Evolutionary conservation across 192 early-diverging fungal genomes (phyloP), one percentile per base, ranked within the genome.

Genomic region (Rhizophlyctis rosea): DNA sequence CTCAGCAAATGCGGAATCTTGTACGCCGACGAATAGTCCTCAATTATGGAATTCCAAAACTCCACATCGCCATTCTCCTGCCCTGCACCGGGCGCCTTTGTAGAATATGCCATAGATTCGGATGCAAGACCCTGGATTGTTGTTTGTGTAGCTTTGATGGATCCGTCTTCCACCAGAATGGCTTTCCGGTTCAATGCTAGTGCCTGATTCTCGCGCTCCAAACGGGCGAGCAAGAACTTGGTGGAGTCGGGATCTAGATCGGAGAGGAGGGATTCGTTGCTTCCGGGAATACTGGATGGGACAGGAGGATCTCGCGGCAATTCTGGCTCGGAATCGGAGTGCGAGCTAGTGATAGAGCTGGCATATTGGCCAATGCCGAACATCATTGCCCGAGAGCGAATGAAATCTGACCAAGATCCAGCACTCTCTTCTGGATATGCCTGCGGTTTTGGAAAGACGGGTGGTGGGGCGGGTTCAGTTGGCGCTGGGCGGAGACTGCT

Each of bases 1-100:
- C 82, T 82, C n/a, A 80, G 54, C 28, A 80, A 49, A 34, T 71
- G 61, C 48, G 66, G 69, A 36, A 71, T 62, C 53, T 78, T 68
- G 16, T 24, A 18, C 4, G 29, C 52, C 16, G 64, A 34, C 18
- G n/a, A 33, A 7, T 56, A 39, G 31, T 59, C 68, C 31, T 66
- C 59, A 35, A 76, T 57, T 3, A 76, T 63, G 13, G 69, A 72
- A 23, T 64, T 54, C 61, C 65, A 76, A 61, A 76, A 76, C 1
- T 57, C 49, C 1, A 54, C 55, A 36, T 76, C 66, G 9, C 36
- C 54, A 4, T 61, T 31, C 18, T 64, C 52, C 21, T 50, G 23
- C 3, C 49, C 33, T 3, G 28, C 23, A 7, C 25, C 51, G 2
- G 54, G 27, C 21, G 51, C 63, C 39, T 55, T 53, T 44, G 66